Evolutionary conservation across 2,329 filamentous ascomycete genomes (phyloP).

Genomic region (Penicillium sp.): DNA sequence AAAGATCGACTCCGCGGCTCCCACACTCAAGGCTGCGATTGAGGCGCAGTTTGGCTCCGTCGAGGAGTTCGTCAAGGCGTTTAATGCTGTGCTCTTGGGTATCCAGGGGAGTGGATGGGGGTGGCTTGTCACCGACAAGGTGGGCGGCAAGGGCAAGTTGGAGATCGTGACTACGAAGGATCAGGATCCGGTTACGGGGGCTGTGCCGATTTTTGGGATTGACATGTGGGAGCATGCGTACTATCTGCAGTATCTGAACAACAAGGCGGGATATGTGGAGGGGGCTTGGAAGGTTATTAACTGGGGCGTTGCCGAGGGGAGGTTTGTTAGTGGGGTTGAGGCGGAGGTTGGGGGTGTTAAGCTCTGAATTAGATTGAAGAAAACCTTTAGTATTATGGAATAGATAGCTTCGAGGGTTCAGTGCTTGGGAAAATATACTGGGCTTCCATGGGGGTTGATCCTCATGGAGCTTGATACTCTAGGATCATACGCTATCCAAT

Average conservation of each 20-base stretch:
- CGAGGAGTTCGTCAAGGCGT: constrained; percentile 67
- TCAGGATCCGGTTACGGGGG: constrained; percentile 80
- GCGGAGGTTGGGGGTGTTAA: not conserved
- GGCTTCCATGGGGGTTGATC: too few relatives aligned
- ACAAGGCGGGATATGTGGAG: constrained; percentile 89
- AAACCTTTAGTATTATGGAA: too few relatives aligned
- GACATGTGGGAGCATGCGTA: constrained; percentile 97
- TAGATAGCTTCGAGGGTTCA: too few relatives aligned
- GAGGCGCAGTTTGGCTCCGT: constrained; percentile 70
- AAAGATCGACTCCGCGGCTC: constrained; percentile 58
- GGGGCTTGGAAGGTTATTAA: constrained; percentile 93
- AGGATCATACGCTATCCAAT: too few relatives aligned
- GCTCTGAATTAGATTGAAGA: not conserved
- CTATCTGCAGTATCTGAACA: constrained; percentile 91
- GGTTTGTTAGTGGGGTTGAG: constrained; percentile 50
- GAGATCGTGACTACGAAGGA: constrained; percentile 83
- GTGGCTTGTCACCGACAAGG: constrained; percentile 73
- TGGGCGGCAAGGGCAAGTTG: constrained; percentile 58
- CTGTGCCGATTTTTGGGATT: constrained; percentile 77
- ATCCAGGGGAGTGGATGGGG: constrained; percentile 89
- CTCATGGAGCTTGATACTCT: too few relatives aligned
- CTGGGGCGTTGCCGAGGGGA: constrained; percentile 83
- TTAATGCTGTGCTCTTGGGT: constrained; percentile 67
- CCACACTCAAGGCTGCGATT: constrained; percentile 66
- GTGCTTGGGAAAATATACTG: too few relatives aligned